Conservation (phyloP, 768 basidiomycete genomes). For the Amanita pseudoporphyria region DNA sequence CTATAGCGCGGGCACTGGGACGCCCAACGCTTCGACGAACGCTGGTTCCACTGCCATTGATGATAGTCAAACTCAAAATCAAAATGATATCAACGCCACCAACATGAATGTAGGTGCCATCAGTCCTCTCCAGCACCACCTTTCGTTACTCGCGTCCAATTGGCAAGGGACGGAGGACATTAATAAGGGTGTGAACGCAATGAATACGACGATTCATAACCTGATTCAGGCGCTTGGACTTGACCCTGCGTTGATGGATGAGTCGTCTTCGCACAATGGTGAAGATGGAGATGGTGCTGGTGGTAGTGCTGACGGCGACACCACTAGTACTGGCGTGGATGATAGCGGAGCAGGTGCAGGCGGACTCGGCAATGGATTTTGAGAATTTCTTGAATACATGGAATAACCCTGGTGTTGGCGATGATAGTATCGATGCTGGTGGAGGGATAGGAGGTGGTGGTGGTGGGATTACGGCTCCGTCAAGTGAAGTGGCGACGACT, state of each 20-base stretch:
- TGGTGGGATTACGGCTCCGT: not conserved
- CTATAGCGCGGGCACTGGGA: not conserved
- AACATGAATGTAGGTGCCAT: not conserved
- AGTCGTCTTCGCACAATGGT: not conserved
- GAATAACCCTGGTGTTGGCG: conserved; percentile 4
- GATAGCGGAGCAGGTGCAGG: not conserved
- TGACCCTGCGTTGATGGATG: conserved; percentile 33
- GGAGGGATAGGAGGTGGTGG: not conserved
- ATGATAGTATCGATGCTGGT: too few relatives aligned
- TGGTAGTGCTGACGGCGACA: not conserved
- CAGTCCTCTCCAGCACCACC: conserved; percentile 14
- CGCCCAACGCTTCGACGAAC: not conserved
- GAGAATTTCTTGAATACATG: conserved; percentile 8
- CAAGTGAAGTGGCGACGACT: conserved; percentile 18
- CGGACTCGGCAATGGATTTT: conserved; percentile 1
- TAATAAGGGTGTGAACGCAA: conserved; percentile 59
- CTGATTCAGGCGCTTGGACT: conserved; percentile 65
- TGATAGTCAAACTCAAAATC: not conserved
- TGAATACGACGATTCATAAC: conserved; percentile 59
- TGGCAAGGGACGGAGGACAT: conserved; percentile 59
- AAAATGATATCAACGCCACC: not conserved
- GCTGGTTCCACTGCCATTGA: not conserved
- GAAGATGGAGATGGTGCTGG: not conserved
- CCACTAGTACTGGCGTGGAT: not conserved
- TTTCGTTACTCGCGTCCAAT: conserved; percentile 28